A percentile compares a stretch with the other conserved stretches of the same genome.
phyloP scores from a whole-genome alignment of 2,329 filamentous ascomycete species.

The Madurella fahalii region DNA sequence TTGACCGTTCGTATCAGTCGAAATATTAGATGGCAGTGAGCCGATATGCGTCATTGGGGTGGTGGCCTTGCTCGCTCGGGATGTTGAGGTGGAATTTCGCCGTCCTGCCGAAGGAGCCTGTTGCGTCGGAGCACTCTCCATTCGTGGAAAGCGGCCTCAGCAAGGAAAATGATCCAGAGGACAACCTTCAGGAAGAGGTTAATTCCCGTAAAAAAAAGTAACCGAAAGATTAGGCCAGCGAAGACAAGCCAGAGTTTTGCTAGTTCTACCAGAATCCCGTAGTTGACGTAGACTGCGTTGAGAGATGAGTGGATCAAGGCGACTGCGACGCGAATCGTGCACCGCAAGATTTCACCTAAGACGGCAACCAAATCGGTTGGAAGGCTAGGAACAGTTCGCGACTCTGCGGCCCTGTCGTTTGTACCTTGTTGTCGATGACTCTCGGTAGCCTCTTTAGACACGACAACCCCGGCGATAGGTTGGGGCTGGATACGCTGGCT shows the following conservation, averaged over 20 bases:
- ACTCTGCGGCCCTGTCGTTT: neutral
- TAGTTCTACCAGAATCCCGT: neutral
- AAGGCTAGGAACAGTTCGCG: neutral
- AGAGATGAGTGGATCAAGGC: neutral
- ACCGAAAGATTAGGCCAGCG: neutral
- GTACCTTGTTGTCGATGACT: neutral
- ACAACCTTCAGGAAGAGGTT: neutral
- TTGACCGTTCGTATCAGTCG: neutral
- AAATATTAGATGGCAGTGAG: neutral
- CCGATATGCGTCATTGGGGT: neutral
- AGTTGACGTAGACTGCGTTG: neutral
- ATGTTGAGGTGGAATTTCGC: neutral
- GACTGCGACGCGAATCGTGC: neutral
- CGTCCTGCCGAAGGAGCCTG: neutral
- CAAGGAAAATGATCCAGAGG: neutral
- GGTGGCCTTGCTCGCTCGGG: neutral
- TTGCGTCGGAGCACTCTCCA: neutral
- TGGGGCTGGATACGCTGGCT: too few species aligned
- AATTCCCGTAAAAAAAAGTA: neutral
- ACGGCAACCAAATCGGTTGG: neutral
- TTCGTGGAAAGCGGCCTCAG: neutral
- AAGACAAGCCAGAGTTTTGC: neutral
- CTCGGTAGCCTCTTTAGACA: neutral
- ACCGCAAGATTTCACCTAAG: neutral
- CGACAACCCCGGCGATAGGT: too few species aligned